Evolutionary conservation across 495 filamentous ascomycete species (phyloP), one percentile per base, ranked within the genome.

Genomic region (Penicillium fimorum): DNA sequence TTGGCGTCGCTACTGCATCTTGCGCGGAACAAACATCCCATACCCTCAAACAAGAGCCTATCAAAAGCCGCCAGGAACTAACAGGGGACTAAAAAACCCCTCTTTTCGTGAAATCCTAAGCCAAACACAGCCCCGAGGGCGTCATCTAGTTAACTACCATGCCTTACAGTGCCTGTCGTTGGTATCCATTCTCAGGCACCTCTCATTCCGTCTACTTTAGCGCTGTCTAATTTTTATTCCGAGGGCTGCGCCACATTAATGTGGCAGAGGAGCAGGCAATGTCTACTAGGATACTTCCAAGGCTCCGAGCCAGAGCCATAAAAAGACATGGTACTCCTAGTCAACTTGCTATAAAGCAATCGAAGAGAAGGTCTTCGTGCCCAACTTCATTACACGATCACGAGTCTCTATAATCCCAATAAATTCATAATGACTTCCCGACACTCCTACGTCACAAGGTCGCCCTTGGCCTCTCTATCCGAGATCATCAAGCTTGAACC

Each of bases 401-500:
- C 13, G 1, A 37, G 30, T 50, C 33, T 11, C 48, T 11, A 9
- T 13, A 38, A 13, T 27, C 12, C 5, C 5, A n/a, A n/a, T 3
- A 25, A 25, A n/a, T 43, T 25, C 25, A 30, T 12, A 29, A 56
- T 60, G 53, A 47, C 57, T 40, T 43, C 42, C 8, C 48, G 42
- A 55, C 0, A 47, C 13, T 41, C 22, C 10, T n/a, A 25, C 2
- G 11, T 8, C 12, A 6, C 17, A 27, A 25, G 2, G 30, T 13
- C 57, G 4, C n/a, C 49, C 33, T 22, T 47, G 15, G 30, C 48
- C 10, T 44, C 61, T 50, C 64, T 71, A 18, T 61, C 59, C 12
- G 48, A 61, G 0, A 67, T 73, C 22, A 54, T 73, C 41, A 44
- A 60, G 4, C 59, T 70, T 17, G 22, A 62, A 33, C 70, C 70